Percentiles rank a stretch among this genome's conserved stretches.
Evolutionary conservation across 495 filamentous ascomycete genomes (phyloP).

Genomic region (Gamarada debralockiae): DNA sequence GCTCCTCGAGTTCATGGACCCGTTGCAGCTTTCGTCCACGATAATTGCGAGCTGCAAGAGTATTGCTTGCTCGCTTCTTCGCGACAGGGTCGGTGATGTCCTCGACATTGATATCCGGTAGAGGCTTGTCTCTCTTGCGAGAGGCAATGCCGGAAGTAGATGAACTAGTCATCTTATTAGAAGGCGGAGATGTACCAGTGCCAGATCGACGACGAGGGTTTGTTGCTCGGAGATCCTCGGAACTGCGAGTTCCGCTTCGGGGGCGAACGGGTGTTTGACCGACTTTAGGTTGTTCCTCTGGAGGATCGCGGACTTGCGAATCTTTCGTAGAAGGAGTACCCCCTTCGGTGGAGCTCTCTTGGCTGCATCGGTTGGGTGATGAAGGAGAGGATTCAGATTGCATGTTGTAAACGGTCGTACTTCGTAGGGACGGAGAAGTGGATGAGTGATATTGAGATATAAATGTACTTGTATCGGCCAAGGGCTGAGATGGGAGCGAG

Average conservation of each 20-base stretch:
- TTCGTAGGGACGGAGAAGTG: too few relatives aligned
- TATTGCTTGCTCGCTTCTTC: slow-evolving; percentile 93
- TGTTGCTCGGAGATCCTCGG: slow-evolving; percentile 33
- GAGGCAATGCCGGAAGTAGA: slow-evolving; percentile 65
- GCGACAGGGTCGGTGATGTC: slow-evolving; percentile 69
- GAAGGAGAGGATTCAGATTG: too few relatives aligned
- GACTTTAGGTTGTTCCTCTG: slow-evolving; percentile 18
- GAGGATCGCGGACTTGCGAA: slow-evolving; percentile 59
- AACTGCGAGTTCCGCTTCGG: slow-evolving; percentile 35
- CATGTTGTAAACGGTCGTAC: too few relatives aligned
- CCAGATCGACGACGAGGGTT: slow-evolving; percentile 31
- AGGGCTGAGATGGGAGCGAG: too few relatives aligned
- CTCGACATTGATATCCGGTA: slow-evolving; percentile 72
- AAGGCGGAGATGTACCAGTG: slow-evolving; percentile 40
- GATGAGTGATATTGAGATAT: too few relatives aligned
- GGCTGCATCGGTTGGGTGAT: too few relatives aligned
- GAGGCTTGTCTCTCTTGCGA: slow-evolving; percentile 70
- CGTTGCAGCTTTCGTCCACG: slow-evolving; percentile 63
- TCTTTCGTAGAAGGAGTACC: slow-evolving; percentile 86
- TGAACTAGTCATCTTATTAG: slow-evolving; percentile 59
- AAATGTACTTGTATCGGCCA: too few relatives aligned
- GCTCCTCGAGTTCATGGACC: slow-evolving; percentile 50
- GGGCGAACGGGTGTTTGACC: slow-evolving; percentile 35
- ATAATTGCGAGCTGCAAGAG: slow-evolving; percentile 91
- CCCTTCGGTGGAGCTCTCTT: slow-evolving; percentile 43